A percentile compares a stretch with the other conserved stretches of the same genome.
phyloP scores from a whole-genome alignment of 768 basidiomycete genomes.

The Phanerodontia chrysosporium region DNA sequence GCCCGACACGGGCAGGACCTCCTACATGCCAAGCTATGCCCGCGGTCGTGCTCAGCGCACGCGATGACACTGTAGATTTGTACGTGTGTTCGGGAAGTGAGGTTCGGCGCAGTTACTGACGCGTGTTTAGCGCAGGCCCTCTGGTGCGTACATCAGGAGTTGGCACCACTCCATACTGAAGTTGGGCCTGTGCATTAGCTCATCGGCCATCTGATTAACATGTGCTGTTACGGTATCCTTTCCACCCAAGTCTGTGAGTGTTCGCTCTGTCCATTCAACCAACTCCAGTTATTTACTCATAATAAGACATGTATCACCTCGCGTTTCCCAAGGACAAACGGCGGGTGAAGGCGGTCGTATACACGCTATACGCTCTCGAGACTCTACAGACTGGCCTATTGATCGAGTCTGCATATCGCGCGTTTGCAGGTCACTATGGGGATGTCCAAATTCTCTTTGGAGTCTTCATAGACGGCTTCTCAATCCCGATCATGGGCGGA shows the following conservation, averaged over 20 bases:
- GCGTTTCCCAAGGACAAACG: neutral
- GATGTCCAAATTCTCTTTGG: neutral
- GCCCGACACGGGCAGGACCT: neutral
- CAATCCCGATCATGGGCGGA: neutral
- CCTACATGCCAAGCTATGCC: neutral
- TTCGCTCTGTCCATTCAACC: too few species aligned
- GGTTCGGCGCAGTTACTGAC: neutral
- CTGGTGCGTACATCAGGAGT: neutral
- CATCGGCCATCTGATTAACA: neutral
- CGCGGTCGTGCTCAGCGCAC: neutral
- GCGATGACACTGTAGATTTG: neutral
- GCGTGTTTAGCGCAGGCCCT: neutral
- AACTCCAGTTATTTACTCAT: too few species aligned
- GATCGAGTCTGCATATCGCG: neutral
- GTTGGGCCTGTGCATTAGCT: neutral
- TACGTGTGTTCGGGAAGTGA: neutral
- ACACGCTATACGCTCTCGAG: neutral
- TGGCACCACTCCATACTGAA: neutral
- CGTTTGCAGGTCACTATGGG: neutral
- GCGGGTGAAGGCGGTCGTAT: neutral
- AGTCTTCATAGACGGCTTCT: neutral
- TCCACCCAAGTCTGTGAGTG: neutral
- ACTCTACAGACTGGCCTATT: neutral
- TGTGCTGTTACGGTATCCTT: neutral
- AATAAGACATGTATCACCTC: neutral